These are phyloP conservation scores for Spatholobus suberectus DNA, from an alignment of 306 rosid genomes.

Conservation along the genomic window DNA sequence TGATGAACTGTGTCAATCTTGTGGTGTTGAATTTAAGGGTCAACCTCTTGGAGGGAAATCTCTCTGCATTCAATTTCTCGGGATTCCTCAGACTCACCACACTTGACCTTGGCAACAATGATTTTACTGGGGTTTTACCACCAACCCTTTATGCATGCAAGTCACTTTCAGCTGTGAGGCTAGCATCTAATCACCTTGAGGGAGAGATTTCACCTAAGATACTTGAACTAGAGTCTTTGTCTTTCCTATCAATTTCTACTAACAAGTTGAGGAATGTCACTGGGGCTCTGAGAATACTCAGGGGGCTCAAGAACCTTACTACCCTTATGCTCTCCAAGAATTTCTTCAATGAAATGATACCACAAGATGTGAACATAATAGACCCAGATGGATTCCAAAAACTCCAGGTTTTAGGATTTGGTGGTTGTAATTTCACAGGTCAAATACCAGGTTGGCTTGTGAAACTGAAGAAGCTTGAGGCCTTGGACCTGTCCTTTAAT, in stretches of 20 bases:
- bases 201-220: conserved; percentile 75
- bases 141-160: conserved; percentile 76
- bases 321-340: conserved; percentile 68
- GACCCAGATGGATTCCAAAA: conserved; percentile 68
- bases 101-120: conserved; percentile 85
- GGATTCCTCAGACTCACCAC: conserved; percentile 55
- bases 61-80: conserved; percentile 75
- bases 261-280: conserved; percentile 66
- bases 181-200: conserved; percentile 66
- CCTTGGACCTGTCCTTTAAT: conserved; percentile 79
- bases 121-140: conserved; percentile 73
- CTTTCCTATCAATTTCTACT: conserved; percentile 78
- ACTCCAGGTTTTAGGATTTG: conserved; percentile 76
- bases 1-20: conserved; percentile 72
- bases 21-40: conserved; percentile 75
- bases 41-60: conserved; percentile 68
- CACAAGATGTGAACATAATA: conserved; percentile 52
- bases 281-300: conserved; percentile 68
- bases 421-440: conserved; percentile 78
- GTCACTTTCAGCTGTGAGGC: conserved; percentile 76
- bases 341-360: conserved; percentile 63
- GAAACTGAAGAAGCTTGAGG: conserved; percentile 70
- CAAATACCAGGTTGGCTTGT: conserved; percentile 76
- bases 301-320: conserved; percentile 68
- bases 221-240: conserved; percentile 59